Base-by-base conservation (phyloP, 2,329 filamentous ascomycete species). In the Colletotrichum siamense region DNA sequence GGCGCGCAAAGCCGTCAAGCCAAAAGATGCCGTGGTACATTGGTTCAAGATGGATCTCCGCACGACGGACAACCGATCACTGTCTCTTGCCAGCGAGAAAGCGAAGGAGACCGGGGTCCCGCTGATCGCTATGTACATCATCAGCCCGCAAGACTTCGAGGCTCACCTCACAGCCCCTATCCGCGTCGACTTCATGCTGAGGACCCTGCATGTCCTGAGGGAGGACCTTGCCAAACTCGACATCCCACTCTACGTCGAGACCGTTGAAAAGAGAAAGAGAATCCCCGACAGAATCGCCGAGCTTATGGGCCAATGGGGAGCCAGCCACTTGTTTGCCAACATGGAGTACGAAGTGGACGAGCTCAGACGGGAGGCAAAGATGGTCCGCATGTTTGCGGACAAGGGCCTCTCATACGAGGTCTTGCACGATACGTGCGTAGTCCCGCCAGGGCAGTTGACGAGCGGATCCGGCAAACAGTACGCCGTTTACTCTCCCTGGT, bases 271-370 rank as follows among this genome's bases (percentile, higher is more conserved):
- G 80, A 88, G 96, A 39, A 93, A 89, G 77, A 84, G 88, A 1
- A 88, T 97, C 0, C 90, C 93, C 0, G 83, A 83, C 2, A 88
- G 92, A 6, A 87, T 98, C 12, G 79, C 94, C 3, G 89, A 93
- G 68, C 86, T 96, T 55, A 91, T 94, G 82, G 86, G 91, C 34
- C 86, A 92, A 77, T 98, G 95, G 95, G 91, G 91, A 0, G 94
- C 92, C 1, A 93, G 89, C 65, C 94, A 97, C 80, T 79, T 98
- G 4, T 98, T 92, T 80, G 92, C 94, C 64, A 98, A 98, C 81
- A 92, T 96, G 73, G 96, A 98, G 82, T 98, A 98, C 81, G 96
- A 98, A 83, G 95, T 98, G 0, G 96, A 98, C 81, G 96, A 98
- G 85, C 85, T 98, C 74, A 89, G 96, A 59, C 89, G 96, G 8